Evolutionary conservation across 805 yeast species (phyloP), one percentile per base, ranked within the genome.

Genomic region (Vanderwaltozyma verrucispora): DNA sequence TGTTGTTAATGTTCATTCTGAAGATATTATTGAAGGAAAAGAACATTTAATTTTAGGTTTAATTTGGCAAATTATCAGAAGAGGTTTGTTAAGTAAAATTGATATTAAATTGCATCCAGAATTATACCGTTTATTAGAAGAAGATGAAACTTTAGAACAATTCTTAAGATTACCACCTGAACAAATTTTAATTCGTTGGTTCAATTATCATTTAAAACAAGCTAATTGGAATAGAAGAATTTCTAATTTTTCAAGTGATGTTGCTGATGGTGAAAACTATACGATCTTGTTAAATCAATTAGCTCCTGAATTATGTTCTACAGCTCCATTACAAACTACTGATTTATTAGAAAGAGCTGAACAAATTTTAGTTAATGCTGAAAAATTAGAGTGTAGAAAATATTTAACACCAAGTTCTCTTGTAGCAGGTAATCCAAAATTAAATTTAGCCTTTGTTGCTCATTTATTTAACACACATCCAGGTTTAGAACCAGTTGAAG

Each of bases 41-140:
- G 94, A 86, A 56, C 95, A 88, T 62, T 72, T 88, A 59, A 82
- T 88, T 41, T 65, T 89, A 46, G 97, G 97, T 39, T 69, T 88
- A 47, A 80, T 88, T 49, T 88, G 97, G 97, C 98, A 92, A 68
- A 84, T 92, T 53, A 92, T 92, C 50, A 80, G 98, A 66, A 80
- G 96, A 64, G 98, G 98, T 33, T 69, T 92, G 56, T 76, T 92
- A 49, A 75, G 89, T 49, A 92, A 92, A 65, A 92, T 92, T 58
- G 98, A 92, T 62, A 92, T 92, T 61, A 88, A 89, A 63, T 69
- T 80, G 45, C 98, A 92, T 55, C 98, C 98, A 5, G 98, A 92
- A 63, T 74, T 92, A 57, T 92, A 92, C 65, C 81, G 98, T 51
- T 67, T 92, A 45, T 70, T 92, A 46, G 96, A 88, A 57, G 96